Percentiles rank a stretch among this genome's conserved stretches.
These are phyloP conservation scores for Hemileccinum rubropunctum DNA, from an alignment of 768 basidiomycete species.

Conservation along the genomic window DNA sequence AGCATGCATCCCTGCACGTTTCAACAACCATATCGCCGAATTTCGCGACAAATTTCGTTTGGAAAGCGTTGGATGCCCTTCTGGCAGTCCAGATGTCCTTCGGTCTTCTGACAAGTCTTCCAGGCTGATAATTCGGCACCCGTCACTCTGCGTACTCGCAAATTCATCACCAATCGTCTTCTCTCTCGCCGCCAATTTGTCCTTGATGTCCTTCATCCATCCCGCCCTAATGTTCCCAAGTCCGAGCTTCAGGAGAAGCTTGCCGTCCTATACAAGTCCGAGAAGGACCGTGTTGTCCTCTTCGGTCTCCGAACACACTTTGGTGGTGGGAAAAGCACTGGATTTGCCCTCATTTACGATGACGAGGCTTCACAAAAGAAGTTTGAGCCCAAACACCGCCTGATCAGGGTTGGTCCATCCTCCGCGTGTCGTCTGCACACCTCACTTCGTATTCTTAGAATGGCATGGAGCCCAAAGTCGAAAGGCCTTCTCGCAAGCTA, in stretches of 20 bases:
- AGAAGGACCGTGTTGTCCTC: constrained; percentile 85
- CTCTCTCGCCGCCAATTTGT: constrained; percentile 95
- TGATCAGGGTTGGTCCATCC: constrained; percentile 75
- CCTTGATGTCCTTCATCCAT: constrained; percentile 94
- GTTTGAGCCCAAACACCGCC: constrained; percentile 95
- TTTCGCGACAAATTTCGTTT: constrained; percentile 7
- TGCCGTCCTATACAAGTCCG: constrained; percentile 87
- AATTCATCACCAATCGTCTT: constrained; percentile 99
- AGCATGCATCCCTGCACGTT: constrained; percentile 19
- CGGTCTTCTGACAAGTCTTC: constrained; percentile 16
- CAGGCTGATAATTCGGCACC: constrained; percentile 81
- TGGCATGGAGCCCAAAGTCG: constrained; percentile 71
- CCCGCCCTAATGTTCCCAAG: constrained; percentile 90
- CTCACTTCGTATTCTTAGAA: constrained; percentile 41
- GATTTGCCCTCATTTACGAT: constrained; percentile 97
- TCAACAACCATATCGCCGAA: not conserved
- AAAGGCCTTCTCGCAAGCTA: constrained; percentile 92
- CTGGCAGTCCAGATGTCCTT: constrained; percentile 20
- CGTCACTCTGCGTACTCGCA: constrained; percentile 95
- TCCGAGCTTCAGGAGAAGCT: constrained; percentile 91
- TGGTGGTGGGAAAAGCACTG: constrained; percentile 97
- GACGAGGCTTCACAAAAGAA: constrained; percentile 92
- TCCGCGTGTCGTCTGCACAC: not conserved
- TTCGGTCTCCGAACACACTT: constrained; percentile 96
- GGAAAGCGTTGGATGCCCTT: constrained; percentile 27